Evolutionary conservation across 2,329 filamentous ascomycete genomes (phyloP), one percentile per base, ranked within the genome.

Genomic region (Colletotrichum navitas): DNA sequence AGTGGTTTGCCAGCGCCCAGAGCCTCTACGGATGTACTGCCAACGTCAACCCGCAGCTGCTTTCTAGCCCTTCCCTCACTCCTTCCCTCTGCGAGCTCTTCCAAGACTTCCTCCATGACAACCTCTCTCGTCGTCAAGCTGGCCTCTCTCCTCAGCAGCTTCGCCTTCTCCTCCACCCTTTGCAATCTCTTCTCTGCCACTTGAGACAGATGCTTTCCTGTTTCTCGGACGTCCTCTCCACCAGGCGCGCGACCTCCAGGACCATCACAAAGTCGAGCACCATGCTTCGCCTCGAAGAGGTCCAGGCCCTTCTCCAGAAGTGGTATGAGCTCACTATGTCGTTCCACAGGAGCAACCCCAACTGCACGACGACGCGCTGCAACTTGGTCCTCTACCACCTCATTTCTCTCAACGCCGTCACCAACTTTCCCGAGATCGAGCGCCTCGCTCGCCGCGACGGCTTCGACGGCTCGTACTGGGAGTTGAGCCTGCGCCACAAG

Each of bases 341-440:
- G 14, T 86, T 89, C 77, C 81, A 84, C 75, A 88, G 88, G 76
- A 80, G 82, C n/a, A 86, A 90, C 76, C 85, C 87, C 1, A 80
- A 82, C 59, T 92, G 90, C 74, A 81, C 87, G 21, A 84, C 90
- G 74, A 92, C 89, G 76, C 87, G 87, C 75, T 90, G 89, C 74
- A 92, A 91, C 76, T 80, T 93, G 52, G 87, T 92, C 54, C 86
- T 93, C 72, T 93, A 91, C 78, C 91, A 94, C 75, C 85, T 93
- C 52, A 90, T 93, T 77, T 90, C 87, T 60, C 85, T 94, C 70
- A 93, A 93, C 75, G 87, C 89, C 11, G 87, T 92, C 36, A 91
- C 90, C 21, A 89, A 89, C 79, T 92, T 93, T 76, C 85, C 88
- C 2, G 89, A 91, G 75, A 89, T 93, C 56, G 91, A 93, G 81